Percentiles rank a stretch among this genome's conserved stretches.
These are phyloP conservation scores for Eleusine indica DNA, from an alignment of 176 grass and related monocot species.

Conservation along the genomic window DNA sequence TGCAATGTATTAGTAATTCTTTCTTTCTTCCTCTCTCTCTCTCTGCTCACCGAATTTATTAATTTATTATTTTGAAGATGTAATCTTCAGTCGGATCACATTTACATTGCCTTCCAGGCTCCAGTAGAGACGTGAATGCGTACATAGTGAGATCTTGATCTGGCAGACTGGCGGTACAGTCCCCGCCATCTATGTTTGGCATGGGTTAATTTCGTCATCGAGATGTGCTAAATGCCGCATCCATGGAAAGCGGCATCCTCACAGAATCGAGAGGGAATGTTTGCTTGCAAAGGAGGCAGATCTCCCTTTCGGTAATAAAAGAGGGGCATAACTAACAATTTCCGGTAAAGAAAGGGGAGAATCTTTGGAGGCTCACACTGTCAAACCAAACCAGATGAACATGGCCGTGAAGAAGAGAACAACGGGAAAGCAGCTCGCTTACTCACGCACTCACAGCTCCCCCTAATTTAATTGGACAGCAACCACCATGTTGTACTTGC, in stretches of 20 bases:
- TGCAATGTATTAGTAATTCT: constrained; percentile 50
- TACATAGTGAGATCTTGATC: neutral
- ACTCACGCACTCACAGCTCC: too few species aligned
- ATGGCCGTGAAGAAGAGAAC: neutral
- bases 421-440: too few species aligned
- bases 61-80: constrained; percentile 31
- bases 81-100: neutral
- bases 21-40: neutral
- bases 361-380: neutral
- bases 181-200: neutral
- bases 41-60: constrained; percentile 1
- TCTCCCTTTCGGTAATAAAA: constrained; percentile 12
- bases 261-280: neutral
- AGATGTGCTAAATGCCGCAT: neutral
- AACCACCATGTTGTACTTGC: constrained; percentile 27
- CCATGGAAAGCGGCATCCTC: constrained; percentile 8
- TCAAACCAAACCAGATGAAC: too few species aligned
- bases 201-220: neutral
- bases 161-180: neutral
- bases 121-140: neutral
- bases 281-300: neutral
- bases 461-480: neutral
- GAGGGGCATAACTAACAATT: neutral
- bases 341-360: neutral
- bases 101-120: neutral